Evolutionary conservation across 2,329 filamentous ascomycete species (phyloP), one percentile per base, ranked within the genome.

Genomic region (Xylaria sp.): DNA sequence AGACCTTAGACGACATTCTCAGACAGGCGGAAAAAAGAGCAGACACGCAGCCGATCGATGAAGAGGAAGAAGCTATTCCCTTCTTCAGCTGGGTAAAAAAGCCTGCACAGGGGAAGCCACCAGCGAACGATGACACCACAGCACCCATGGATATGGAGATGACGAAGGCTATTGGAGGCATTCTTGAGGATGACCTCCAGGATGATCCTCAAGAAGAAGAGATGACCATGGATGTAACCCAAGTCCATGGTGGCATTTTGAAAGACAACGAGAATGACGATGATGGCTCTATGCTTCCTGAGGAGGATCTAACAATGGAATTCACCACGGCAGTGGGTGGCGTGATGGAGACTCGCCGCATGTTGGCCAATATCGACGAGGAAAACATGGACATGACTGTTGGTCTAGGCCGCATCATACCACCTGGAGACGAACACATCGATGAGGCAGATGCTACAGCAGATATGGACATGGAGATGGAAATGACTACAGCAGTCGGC

Each of bases 221-320:
- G 46, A 87, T 95, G 80, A 94, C 91, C 19, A 97, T 97, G 93
- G 93, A 97, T 67, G 90, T 97, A 6, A 97, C 93, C 1, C 85
- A 84, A 57, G 90, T 85, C 7, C 79, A 96, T 56, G 93, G 93
- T 7, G 84, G 87, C 2, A 97, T 97, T 57, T 74, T 96, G 23
- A 30, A 30, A 30, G 23, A 30, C 23, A 30, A 30, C 23, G 23
- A 4, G 23, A 4, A 30, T 30, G 23, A 30, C 23, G 23, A 30
- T 30, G 23, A 30, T 30, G 23, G 23, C 23, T 30, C 23, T 5
- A 30, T 30, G 23, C 23, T 30, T 3, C 69, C 76, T 30, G 82
- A 88, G 50, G 85, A 88, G 65, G 89, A 92, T 50, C 85, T 91
- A 79, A 90, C 89, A 0, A 92, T 92, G 87, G 89, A 92, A 67